phyloP scores from a whole-genome alignment of 2,329 filamentous ascomycete genomes.

The Diaporthe sp. region DNA sequence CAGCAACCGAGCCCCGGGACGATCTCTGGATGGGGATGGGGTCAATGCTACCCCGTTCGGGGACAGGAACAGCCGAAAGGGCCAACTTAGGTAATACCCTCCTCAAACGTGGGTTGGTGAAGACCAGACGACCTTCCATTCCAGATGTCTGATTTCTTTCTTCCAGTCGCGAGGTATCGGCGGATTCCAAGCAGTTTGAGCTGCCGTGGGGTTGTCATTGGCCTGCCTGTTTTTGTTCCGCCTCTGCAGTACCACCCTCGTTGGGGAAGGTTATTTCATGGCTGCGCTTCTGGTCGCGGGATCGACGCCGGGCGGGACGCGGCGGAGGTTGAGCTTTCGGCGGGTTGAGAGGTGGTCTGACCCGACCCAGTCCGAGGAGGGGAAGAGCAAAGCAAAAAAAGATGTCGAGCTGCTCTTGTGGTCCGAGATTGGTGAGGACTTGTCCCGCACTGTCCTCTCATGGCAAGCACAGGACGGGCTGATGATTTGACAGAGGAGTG shows the following conservation, averaged over 20 bases:
- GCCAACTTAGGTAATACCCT: constrained; percentile 6
- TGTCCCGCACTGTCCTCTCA: neutral
- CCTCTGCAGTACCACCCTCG: neutral
- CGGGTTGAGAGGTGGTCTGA: constrained; percentile 24
- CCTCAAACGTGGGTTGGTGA: neutral
- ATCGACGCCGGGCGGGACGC: constrained; percentile 24
- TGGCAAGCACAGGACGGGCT: neutral
- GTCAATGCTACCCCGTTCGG: constrained; percentile 25
- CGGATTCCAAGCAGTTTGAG: constrained; percentile 13
- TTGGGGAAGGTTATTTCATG: neutral
- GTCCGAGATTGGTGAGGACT: constrained; percentile 20
- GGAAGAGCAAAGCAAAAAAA: neutral
- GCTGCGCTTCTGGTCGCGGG: constrained; percentile 26
- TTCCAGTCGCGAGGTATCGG: neutral
- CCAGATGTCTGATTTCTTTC: neutral
- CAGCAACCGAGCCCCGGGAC: neutral
- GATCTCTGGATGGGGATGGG: constrained; percentile 1
- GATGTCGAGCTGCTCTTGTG: constrained; percentile 20
- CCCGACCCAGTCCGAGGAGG: neutral
- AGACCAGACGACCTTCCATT: neutral
- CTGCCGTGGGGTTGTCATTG: neutral
- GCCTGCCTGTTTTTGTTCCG: neutral
- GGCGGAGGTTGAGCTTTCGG: constrained; percentile 25
- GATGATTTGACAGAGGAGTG: constrained; percentile 33
- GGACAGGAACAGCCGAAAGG: constrained; percentile 10